Evolutionary conservation across 441 rosid genomes (phyloP).

Genomic region (Codiaeum variegatum): DNA sequence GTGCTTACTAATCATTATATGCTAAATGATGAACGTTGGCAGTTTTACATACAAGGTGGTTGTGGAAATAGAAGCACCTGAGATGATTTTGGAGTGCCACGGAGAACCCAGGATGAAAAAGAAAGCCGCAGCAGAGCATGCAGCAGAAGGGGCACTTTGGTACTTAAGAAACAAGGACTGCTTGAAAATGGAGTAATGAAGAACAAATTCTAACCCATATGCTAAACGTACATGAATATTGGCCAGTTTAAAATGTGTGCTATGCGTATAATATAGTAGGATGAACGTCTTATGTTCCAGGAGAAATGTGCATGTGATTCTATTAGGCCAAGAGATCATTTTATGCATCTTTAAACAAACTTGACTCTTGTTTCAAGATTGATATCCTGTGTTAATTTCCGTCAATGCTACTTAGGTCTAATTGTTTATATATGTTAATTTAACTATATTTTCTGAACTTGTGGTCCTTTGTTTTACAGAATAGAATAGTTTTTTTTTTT

Average conservation of each 20-base stretch:
- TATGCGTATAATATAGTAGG: not conserved
- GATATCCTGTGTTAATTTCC: too few species aligned
- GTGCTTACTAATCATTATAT: not conserved
- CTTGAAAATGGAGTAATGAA: conserved; percentile 4
- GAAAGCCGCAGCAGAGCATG: conserved; percentile 83
- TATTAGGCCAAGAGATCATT: too few species aligned
- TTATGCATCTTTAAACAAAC: too few species aligned
- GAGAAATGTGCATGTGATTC: too few species aligned
- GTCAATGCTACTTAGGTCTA: too few species aligned
- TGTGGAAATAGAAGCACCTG: conserved; percentile 48
- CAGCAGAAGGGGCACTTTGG: conserved; percentile 88
- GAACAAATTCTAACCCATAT: not conserved
- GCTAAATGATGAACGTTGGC: conserved; percentile 22
- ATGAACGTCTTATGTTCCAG: not conserved
- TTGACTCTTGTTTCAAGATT: too few species aligned
- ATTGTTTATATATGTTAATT: too few species aligned
- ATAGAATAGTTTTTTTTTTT: too few species aligned
- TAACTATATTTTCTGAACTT: too few species aligned
- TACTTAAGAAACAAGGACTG: conserved; percentile 51
- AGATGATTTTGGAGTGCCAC: conserved; percentile 53
- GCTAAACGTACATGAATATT: not conserved
- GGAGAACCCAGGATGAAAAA: conserved; percentile 52
- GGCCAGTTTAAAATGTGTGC: not conserved
- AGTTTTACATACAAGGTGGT: conserved; percentile 69
- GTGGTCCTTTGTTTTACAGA: too few species aligned